phyloP scores from a whole-genome alignment of 139 green algal genomes.

The Chlamydomonas asymmetrica region DNA sequence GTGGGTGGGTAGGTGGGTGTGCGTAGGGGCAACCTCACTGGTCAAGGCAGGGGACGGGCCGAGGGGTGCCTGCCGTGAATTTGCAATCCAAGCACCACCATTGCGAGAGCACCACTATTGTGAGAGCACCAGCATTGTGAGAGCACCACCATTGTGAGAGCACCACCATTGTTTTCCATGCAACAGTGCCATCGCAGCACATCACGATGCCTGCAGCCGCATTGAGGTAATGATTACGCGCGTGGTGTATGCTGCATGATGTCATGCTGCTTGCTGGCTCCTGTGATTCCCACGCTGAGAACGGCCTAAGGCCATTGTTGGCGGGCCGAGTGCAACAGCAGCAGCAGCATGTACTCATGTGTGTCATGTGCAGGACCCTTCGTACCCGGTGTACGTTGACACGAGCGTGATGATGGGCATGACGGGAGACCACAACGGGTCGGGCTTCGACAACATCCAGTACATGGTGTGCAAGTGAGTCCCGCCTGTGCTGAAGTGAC shows the following conservation, averaged over 20 bases:
- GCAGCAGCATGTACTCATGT: constrained; percentile 72
- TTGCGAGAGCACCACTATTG: no score
- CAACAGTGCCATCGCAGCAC: no score
- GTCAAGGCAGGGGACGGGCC: not conserved
- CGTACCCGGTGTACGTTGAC: constrained; percentile 99
- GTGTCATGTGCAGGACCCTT: constrained; percentile 85
- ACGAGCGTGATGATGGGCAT: constrained; percentile 97
- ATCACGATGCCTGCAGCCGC: no score
- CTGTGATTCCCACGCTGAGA: not conserved
- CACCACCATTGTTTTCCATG: no score
- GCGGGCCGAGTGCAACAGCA: constrained; percentile 92
- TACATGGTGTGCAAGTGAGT: constrained; percentile 83
- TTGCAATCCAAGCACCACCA: no score
- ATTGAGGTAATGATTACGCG: no score
- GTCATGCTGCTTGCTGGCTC: not conserved
- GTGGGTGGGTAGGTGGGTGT: not conserved
- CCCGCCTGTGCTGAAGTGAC: not conserved
- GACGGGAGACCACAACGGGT: constrained; percentile 82
- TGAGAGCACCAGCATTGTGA: no score
- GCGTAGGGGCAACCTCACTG: not conserved
- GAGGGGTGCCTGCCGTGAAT: not conserved
- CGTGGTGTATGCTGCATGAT: no score
- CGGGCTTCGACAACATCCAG: constrained; percentile 84
- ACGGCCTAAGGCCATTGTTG: constrained; percentile 29
- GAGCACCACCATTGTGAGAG: no score